A percentile compares a stretch with the other conserved stretches of the same genome.
phyloP scores from a whole-genome alignment of 2,329 filamentous ascomycete genomes.

The Coniochaeta sp. region DNA sequence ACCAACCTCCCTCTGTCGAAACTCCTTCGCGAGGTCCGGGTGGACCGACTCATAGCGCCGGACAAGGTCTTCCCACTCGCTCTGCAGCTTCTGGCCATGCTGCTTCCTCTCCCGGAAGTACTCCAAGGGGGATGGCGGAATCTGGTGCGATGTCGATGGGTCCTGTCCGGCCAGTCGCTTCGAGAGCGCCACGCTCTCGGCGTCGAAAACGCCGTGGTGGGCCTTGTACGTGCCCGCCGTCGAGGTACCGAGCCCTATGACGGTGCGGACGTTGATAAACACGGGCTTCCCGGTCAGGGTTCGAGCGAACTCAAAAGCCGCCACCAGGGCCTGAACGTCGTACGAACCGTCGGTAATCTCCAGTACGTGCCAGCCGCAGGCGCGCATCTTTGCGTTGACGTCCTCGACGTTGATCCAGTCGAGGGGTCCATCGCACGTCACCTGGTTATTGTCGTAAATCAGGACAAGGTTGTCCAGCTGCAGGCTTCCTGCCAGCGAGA shows the following conservation, averaged over 20 bases:
- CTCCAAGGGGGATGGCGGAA: slow-evolving; percentile 35
- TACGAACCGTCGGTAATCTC: slow-evolving; percentile 41
- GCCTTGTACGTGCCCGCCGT: slow-evolving; percentile 40
- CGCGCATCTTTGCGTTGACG: slow-evolving; percentile 46
- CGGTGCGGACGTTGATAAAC: slow-evolving; percentile 49
- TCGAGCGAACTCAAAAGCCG: slow-evolving; percentile 30
- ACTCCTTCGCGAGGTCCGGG: slow-evolving; percentile 4
- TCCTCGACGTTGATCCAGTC: slow-evolving; percentile 47
- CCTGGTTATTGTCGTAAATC: slow-evolving; percentile 51
- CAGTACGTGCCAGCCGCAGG: slow-evolving; percentile 44
- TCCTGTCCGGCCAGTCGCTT: slow-evolving; percentile 44
- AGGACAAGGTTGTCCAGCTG: slow-evolving; percentile 44
- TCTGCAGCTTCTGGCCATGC: slow-evolving; percentile 36
- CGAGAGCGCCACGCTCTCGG: slow-evolving; percentile 43
- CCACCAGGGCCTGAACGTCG: slow-evolving; percentile 36
- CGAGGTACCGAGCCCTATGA: slow-evolving; percentile 45
- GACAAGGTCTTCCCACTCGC: slow-evolving; percentile 38
- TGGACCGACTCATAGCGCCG: slow-evolving; percentile 9
- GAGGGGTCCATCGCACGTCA: slow-evolving; percentile 48
- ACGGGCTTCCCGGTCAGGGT: slow-evolving; percentile 47
- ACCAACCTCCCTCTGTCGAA: neutral
- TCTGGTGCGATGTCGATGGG: slow-evolving; percentile 35
- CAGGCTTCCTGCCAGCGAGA: slow-evolving; percentile 44
- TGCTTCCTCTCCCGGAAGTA: slow-evolving; percentile 44
- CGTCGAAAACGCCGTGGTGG: slow-evolving; percentile 51